These are phyloP conservation scores for Botrytis deweyae DNA, from an alignment of 2,329 filamentous ascomycete genomes.

Conservation along the genomic window DNA sequence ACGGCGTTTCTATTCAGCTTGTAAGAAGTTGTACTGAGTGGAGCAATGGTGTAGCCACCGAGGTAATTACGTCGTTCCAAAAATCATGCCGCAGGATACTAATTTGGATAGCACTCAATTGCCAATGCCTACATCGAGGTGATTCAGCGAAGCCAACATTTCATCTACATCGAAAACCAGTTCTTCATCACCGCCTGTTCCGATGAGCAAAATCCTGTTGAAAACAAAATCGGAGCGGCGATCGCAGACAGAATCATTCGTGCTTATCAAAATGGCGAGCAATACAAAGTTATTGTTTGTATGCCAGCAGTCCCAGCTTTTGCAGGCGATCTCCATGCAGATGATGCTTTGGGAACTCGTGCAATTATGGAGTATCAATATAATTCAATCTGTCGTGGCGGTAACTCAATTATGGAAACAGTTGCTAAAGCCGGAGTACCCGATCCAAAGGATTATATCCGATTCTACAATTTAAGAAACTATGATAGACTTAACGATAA, in stretches of 20 bases:
- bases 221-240: slow-evolving; percentile 74
- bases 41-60: slow-evolving; percentile 58
- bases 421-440: slow-evolving; percentile 63
- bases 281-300: slow-evolving; percentile 72
- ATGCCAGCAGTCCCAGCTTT: slow-evolving; percentile 83
- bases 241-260: slow-evolving; percentile 76
- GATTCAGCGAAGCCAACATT: slow-evolving; percentile 68
- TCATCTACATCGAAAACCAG: slow-evolving; percentile 78
- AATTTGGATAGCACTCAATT: slow-evolving; percentile 63
- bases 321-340: slow-evolving; percentile 72
- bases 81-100: background rate
- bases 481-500: slow-evolving; percentile 81
- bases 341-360: slow-evolving; percentile 71
- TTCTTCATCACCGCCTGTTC: slow-evolving; percentile 85
- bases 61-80: slow-evolving; percentile 42
- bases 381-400: slow-evolving; percentile 73
- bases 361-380: slow-evolving; percentile 92
- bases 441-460: slow-evolving; percentile 70
- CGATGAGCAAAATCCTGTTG: slow-evolving; percentile 67
- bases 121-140: slow-evolving; percentile 78
- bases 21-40: slow-evolving; percentile 52
- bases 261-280: slow-evolving; percentile 62
- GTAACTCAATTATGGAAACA: slow-evolving; percentile 73
- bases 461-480: slow-evolving; percentile 81
- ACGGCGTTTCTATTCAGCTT: slow-evolving; percentile 41